Percentiles rank a stretch among this genome's conserved stretches.
Evolutionary conservation across 805 yeast species (phyloP).

Genomic region (Hyphopichia homilentoma): DNA sequence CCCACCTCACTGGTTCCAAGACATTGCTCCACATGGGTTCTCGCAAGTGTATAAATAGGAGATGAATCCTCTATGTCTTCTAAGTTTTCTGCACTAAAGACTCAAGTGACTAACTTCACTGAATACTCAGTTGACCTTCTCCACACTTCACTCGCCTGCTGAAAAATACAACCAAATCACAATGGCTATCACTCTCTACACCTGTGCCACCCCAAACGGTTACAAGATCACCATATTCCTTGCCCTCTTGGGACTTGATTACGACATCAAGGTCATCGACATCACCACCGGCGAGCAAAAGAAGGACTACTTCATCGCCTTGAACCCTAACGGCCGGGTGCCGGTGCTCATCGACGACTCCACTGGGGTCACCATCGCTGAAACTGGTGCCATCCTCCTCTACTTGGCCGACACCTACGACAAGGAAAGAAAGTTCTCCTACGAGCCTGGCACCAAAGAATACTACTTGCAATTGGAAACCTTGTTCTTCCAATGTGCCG

Average conservation of each 20-base stretch:
- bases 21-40: no score
- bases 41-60: no score
- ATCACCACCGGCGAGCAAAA: slow-evolving; percentile 40
- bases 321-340: slow-evolving; percentile 54
- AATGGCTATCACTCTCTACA: slow-evolving; percentile 3
- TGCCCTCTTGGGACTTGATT: slow-evolving; percentile 33
- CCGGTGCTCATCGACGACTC: slow-evolving; percentile 42
- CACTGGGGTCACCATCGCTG: slow-evolving; percentile 37
- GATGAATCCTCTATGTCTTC: no score
- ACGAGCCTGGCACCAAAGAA: slow-evolving; percentile 17
- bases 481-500: slow-evolving; percentile 48
- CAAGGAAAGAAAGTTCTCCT: slow-evolving; percentile 39
- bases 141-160: no score
- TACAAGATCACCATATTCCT: slow-evolving; percentile 31
- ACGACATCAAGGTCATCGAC: slow-evolving; percentile 35
- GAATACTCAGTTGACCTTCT: no score
- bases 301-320: slow-evolving; percentile 47
- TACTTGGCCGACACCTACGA: slow-evolving; percentile 55
- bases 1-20: no score
- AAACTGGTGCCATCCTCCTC: slow-evolving; percentile 52
- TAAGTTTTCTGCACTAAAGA: no score
- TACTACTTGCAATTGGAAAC: slow-evolving; percentile 50
- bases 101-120: no score
- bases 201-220: slow-evolving; percentile 33
- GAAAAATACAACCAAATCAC: no score